Conservation (phyloP, 2,329 filamentous ascomycete species). For the Fusarium sp. region DNA sequence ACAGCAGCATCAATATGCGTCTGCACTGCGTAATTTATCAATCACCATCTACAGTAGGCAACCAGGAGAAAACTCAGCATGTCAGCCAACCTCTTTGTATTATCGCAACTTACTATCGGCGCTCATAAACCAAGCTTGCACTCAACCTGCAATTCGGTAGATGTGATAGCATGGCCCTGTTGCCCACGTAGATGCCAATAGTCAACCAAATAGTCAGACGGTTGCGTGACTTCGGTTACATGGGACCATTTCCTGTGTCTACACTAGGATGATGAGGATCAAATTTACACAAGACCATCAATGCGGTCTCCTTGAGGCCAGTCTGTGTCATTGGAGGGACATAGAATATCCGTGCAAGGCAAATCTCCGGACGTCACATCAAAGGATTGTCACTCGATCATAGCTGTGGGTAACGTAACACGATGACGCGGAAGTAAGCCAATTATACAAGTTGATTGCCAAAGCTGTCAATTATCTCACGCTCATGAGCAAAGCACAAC, state of each 20-base stretch:
- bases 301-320: neutral
- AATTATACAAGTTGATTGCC: neutral
- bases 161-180: neutral
- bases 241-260: neutral
- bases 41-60: neutral
- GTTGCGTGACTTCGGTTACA: neutral
- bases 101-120: neutral
- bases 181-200: neutral
- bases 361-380: neutral
- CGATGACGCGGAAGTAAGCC: neutral
- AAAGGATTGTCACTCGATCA: neutral
- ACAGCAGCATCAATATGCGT: neutral
- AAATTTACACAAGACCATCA: neutral
- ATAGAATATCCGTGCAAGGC: neutral
- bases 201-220: neutral
- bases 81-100: neutral
- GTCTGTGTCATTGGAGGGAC: neutral
- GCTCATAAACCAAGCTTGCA: neutral
- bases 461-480: neutral
- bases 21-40: neutral
- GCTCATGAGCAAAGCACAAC: neutral
- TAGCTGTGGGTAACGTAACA: neutral
- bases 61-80: neutral
- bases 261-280: neutral
- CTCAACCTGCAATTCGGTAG: neutral